phyloP scores from a whole-genome alignment of 1,284 basidiomycete genomes.

The Cryptococcus sp. region DNA sequence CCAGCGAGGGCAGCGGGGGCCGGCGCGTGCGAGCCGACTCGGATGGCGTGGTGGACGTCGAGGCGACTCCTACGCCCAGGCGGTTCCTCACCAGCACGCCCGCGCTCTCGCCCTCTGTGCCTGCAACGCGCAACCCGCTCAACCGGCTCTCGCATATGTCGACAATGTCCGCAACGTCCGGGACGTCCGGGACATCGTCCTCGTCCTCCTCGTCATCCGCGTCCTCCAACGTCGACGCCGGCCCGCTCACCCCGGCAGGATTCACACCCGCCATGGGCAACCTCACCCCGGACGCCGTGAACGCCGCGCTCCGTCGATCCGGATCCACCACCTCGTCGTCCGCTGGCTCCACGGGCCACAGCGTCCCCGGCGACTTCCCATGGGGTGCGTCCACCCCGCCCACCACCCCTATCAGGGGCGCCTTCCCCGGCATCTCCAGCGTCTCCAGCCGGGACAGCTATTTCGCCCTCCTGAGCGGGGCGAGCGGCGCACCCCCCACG shows the following conservation, averaged over 20 bases:
- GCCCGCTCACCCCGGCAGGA: constrained; percentile 6
- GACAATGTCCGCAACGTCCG: neutral
- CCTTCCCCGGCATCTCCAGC: neutral
- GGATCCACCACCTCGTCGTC: neutral
- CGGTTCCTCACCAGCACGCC: neutral
- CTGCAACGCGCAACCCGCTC: neutral
- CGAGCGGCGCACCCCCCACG: too few species aligned
- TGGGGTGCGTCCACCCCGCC: constrained; percentile 14
- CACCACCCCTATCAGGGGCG: constrained; percentile 5
- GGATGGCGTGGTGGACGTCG: neutral
- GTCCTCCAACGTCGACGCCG: neutral
- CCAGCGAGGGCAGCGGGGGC: too few species aligned
- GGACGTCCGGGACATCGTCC: too few species aligned
- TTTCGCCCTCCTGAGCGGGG: neutral
- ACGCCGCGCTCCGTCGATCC: neutral
- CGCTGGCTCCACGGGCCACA: neutral
- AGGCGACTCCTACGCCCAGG: constrained; percentile 4
- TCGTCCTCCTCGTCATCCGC: constrained; percentile 1
- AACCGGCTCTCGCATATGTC: constrained; percentile 10
- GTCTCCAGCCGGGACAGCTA: neutral
- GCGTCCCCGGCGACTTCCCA: constrained; percentile 12
- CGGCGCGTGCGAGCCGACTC: too few species aligned
- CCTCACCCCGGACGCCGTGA: constrained; percentile 1
- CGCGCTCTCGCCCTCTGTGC: neutral
- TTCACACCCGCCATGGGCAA: neutral